Base-by-base conservation (phyloP, 148 eudicot species). In the Diospyros kaki region DNA sequence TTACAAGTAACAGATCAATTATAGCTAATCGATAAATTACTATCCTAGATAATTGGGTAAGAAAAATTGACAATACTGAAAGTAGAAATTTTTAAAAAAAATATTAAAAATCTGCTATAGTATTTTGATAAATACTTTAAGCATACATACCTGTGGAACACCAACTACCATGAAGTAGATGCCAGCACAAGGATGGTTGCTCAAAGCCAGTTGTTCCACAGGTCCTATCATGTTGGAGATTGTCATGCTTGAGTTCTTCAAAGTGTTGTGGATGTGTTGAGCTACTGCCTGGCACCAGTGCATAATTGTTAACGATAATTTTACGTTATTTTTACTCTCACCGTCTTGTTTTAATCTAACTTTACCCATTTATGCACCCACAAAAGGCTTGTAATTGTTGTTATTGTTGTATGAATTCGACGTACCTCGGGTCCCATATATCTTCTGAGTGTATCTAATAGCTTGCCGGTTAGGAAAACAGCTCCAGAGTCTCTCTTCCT, bases 371-470 rank as follows among this genome's bases (percentile, higher is more conserved):
- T 28, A 28, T 28, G 28, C 28, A 28, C 28, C 28, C 28, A 28
- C 28, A 28, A 28, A 28, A 28, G 28, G 28, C 28, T 28, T 28
- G 28, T 28, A 28, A 28, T 28, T 28, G 28, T 28, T 28, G 28
- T 28, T 28, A 28, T 28, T 28, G 28, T 28, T 28, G 28, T 28
- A 28, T 28, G 28, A 40, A 13, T 2, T 68, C 13, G 0, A 68
- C 84, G 9, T 82, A 91, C 98, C 98, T 94, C 93, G 6, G 97
- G 84, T 52, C 98, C 98, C 75, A 72, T 83, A 15, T 58, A 84
- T 72, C 69, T 90, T 73, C 90, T 78, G 3, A 86, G 10, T 17
- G 83, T 66, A 8, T 91, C 95, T 5, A 94, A 82, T 46, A 88
- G 75, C 76, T 83, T 86, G 62, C 95, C 98, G 44, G 90, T 91